A percentile compares a stretch with the other conserved stretches of the same genome.
phyloP scores from a whole-genome alignment of 2,329 filamentous ascomycete species.

The Verticillium dahliae region DNA sequence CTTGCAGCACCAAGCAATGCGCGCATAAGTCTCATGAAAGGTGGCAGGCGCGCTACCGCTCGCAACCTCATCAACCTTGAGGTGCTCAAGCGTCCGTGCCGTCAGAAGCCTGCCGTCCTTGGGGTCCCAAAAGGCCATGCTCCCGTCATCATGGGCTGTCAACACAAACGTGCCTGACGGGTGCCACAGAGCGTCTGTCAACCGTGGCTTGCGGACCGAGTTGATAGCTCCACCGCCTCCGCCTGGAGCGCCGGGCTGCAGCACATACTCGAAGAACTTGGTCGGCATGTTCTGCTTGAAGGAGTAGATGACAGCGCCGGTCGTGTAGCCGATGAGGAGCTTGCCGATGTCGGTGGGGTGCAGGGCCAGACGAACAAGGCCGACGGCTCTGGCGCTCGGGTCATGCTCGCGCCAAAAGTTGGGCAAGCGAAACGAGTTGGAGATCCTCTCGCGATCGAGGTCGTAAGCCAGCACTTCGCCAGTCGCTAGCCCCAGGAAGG shows the following conservation, averaged over 20 bases:
- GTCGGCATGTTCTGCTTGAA: slow-evolving; percentile 83
- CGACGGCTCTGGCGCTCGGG: slow-evolving; percentile 53
- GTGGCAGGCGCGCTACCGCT: slow-evolving; percentile 43
- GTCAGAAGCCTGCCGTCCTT: slow-evolving; percentile 81
- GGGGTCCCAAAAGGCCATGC: slow-evolving; percentile 88
- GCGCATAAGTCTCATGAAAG: slow-evolving; percentile 67
- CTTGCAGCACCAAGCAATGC: slow-evolving; percentile 90
- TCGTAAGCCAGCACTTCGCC: slow-evolving; percentile 92
- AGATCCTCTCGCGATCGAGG: slow-evolving; percentile 69
- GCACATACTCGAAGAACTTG: slow-evolving; percentile 75
- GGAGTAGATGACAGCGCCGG: slow-evolving; percentile 84
- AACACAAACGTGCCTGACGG: slow-evolving; percentile 86
- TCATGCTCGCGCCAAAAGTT: slow-evolving; percentile 80
- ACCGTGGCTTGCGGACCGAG: slow-evolving; percentile 59
- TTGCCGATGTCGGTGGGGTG: slow-evolving; percentile 91
- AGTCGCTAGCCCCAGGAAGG: slow-evolving; percentile 73
- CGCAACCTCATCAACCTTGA: slow-evolving; percentile 64
- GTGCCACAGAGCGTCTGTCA: slow-evolving; percentile 88
- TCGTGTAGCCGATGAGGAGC: slow-evolving; percentile 81
- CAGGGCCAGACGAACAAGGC: slow-evolving; percentile 71
- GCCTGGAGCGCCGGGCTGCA: slow-evolving; percentile 79
- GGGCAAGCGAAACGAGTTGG: slow-evolving; percentile 68
- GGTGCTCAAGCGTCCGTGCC: slow-evolving; percentile 72
- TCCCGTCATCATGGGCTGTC: slow-evolving; percentile 85
- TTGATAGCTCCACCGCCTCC: slow-evolving; percentile 61